Evolutionary conservation across 257 asterid genomes (phyloP), one percentile per base, ranked within the genome.

Genomic region (Ilex aquifolium): DNA sequence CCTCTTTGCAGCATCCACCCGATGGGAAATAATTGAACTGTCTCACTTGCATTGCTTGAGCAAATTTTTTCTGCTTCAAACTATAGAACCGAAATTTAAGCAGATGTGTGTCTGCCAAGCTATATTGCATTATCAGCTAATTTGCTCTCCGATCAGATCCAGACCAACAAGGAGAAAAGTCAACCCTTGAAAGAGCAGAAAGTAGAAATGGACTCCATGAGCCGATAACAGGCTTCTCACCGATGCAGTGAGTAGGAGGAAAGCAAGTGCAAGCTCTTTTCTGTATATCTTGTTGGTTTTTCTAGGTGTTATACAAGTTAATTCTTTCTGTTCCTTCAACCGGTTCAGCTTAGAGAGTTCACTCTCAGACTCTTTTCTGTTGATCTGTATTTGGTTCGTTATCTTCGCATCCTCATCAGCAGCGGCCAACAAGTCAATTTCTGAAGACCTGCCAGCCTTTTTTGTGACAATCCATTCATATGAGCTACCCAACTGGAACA

Each of bases 141-240:
- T 74, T 59, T 86, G 95, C 78, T 86, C 88, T 13, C 95, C 95
- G 17, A 86, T 83, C 71, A 86, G 65, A 63, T 86, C 91, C 4
- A 86, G 86, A 5, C 95, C 91, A 60, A 86, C 87, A 1, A 86
- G 86, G 15, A 83, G 76, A 51, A 86, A 86, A 3, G 88, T 81
- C 75, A 83, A 66, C 5, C 95, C 95, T 81, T 86, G 95, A 65
- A 86, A 86, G 29, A 86, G 95, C n/a, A 86, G 83, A 69, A 81
- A 86, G 82, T 83, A 86, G 56, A 86, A 86, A 46, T 86, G 95
- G 14, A 86, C 85, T 39, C 95, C 95, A 54, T 86, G 95, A 54
- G 95, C 88, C 0, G 95, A 79, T 66, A 86, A 70, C 32, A 86
- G 83, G 77, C 95, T 86, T 66, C 95, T 79, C 0, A 75, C 68